Base-by-base conservation (phyloP, 345 rosid genomes). In the Microthlaspi erraticum region DNA sequence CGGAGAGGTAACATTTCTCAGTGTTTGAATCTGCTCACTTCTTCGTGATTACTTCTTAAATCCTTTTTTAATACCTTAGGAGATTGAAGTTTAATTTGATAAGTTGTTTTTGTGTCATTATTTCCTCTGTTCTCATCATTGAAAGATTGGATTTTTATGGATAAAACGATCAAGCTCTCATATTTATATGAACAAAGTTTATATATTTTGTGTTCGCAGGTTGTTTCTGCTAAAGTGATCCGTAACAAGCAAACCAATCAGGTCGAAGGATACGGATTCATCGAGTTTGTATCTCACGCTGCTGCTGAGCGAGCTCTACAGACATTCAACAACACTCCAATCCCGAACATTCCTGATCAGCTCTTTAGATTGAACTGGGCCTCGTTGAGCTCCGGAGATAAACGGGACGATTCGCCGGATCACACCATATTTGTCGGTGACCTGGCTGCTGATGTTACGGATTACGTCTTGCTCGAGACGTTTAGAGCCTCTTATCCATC, bases 311-410 rank as follows among this genome's bases (percentile, higher is more conserved):
- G 94, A 66, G 78, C 81, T 50, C 66, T 93, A 64, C 98, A 87
- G 81, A 78, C 88, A 1, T 87, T 73, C 62, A 86, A 88, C 63
- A 92, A 84, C 48, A 77, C 88, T 19, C 83, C 85, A 10, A 85
- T 91, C 87, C 98, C 91, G 4, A 84, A 82, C 44, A 80, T 80
- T 49, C 87, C 83, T 10, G 97, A 90, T 66, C 89, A 80, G 77
- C 82, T 77, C 64, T 93, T 89, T 71, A 85, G 97, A 74, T 65
- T 93, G 72, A 93, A 93, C 70, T 91, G 98, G 98, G 94, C 96
- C 3, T 79, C 90, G 5, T 62, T 79, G 51, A 71, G 96, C 71
- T 81, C 91, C 8, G 94, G 94, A 12, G 98, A 91, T 62, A 90
- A 81, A 75, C 91, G 89, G 1, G 97, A 88, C 14, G 97, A 93